Evolutionary conservation across 768 basidiomycete genomes (phyloP).

Genomic region (Lactifluus volemus): DNA sequence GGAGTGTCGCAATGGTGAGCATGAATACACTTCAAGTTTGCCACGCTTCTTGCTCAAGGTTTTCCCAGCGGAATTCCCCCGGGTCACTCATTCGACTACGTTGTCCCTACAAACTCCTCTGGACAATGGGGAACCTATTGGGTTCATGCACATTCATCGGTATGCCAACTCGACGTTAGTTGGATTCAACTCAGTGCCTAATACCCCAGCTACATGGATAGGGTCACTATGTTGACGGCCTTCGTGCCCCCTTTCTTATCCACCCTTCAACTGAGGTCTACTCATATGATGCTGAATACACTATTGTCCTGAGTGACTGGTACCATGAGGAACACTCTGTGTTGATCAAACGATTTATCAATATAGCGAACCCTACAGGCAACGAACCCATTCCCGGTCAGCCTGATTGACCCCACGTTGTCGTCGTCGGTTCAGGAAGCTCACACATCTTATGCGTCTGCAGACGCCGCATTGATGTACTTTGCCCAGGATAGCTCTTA

Average conservation of each 20-base stretch:
- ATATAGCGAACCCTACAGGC: slow-evolving; percentile 67
- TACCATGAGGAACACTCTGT: slow-evolving; percentile 69
- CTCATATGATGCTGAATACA: slow-evolving; percentile 84
- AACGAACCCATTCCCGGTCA: slow-evolving; percentile 83
- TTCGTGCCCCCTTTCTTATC: slow-evolving; percentile 79
- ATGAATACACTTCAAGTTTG: not conserved
- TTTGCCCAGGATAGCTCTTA: slow-evolving; percentile 71
- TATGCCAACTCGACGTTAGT: slow-evolving; percentile 23
- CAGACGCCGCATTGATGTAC: slow-evolving; percentile 78
- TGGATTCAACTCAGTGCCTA: not conserved
- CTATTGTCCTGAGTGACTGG: slow-evolving; percentile 84
- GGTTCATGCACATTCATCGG: slow-evolving; percentile 62
- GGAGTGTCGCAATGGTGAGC: slow-evolving; percentile 76
- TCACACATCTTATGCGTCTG: not conserved
- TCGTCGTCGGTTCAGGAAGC: not conserved
- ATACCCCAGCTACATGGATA: slow-evolving; percentile 21
- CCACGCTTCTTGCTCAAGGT: not conserved
- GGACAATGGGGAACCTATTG: slow-evolving; percentile 77
- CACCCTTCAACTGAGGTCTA: slow-evolving; percentile 59
- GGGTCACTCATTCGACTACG: slow-evolving; percentile 61
- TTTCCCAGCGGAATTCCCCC: slow-evolving; percentile 63
- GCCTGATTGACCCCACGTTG: slow-evolving; percentile 10
- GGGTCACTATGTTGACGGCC: slow-evolving; percentile 90
- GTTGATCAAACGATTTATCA: slow-evolving; percentile 61
- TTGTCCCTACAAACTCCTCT: slow-evolving; percentile 57